A percentile compares a stretch with the other conserved stretches of the same genome.
Evolutionary conservation across 169 alveolate species (phyloP).

Genomic region (Neospora caninum): DNA sequence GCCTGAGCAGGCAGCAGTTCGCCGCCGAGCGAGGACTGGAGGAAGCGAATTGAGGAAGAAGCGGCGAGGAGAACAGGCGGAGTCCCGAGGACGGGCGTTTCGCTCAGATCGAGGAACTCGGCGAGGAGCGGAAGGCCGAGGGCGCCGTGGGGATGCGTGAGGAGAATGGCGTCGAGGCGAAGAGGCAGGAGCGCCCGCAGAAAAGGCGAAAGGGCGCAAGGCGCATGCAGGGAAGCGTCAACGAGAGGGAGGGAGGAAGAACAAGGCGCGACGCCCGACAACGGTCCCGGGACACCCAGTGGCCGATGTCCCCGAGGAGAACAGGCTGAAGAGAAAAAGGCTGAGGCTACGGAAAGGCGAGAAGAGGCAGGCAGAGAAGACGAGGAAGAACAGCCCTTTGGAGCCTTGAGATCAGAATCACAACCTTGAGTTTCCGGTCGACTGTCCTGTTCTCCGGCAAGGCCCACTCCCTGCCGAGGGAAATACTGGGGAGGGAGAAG

Average conservation of each 20-base stretch:
- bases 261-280: no score
- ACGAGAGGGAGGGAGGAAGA: not conserved
- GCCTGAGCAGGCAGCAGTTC: constrained; percentile 7
- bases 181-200: constrained; percentile 20
- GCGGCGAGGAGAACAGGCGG: constrained; percentile 47
- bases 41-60: constrained; percentile 20
- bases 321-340: no score
- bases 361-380: no score
- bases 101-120: constrained; percentile 37
- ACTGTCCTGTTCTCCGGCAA: no score
- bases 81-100: constrained; percentile 51
- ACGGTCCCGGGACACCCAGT: no score
- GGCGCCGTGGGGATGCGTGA: constrained; percentile 53
- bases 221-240: not conserved
- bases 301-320: no score
- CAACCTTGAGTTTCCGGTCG: no score
- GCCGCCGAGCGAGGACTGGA: constrained; percentile 18
- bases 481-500: not conserved
- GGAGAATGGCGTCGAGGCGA: constrained; percentile 39
- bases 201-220: not conserved
- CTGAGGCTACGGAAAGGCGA: no score
- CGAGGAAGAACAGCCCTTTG: no score
- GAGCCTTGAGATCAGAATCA: no score
- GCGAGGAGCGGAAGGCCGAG: constrained; percentile 57
- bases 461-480: not conserved